These are phyloP conservation scores for Amylocystis lapponica DNA, from an alignment of 768 basidiomycete species.

Conservation along the genomic window DNA sequence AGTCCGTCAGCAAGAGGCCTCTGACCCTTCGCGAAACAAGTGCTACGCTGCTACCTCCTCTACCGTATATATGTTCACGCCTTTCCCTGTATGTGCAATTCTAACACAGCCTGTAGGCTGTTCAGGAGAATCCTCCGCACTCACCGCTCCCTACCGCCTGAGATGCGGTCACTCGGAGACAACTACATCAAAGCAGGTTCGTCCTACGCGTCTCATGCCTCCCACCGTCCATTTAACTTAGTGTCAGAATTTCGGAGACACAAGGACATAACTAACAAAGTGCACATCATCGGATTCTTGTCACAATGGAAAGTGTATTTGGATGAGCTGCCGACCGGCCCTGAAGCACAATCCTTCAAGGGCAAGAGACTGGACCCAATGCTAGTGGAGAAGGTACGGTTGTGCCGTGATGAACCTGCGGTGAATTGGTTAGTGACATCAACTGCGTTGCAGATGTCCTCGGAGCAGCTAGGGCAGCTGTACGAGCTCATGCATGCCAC, in stretches of 20 bases:
- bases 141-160: conserved; percentile 64
- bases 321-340: conserved; percentile 54
- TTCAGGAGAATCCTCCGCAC: conserved; percentile 73
- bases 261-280: conserved; percentile 71
- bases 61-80: conserved; percentile 51
- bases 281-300: conserved; percentile 91
- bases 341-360: conserved; percentile 40
- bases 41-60: conserved; percentile 70
- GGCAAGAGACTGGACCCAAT: conserved; percentile 69
- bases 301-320: conserved; percentile 95
- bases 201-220: conserved; percentile 5
- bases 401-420: neutral
- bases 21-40: conserved; percentile 59
- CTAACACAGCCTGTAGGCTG: conserved; percentile 62
- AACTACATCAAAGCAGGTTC: conserved; percentile 77
- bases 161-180: conserved; percentile 84
- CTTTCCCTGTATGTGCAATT: neutral
- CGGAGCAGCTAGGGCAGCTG: conserved; percentile 87
- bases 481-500: conserved; percentile 93
- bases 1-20: conserved; percentile 51
- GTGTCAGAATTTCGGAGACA: conserved; percentile 84
- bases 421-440: neutral
- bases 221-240: neutral
- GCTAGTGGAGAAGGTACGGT: conserved; percentile 66
- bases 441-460: conserved; percentile 58